phyloP scores from a whole-genome alignment of 192 early-diverging fungal species.

The Dissophora globulifera region DNA sequence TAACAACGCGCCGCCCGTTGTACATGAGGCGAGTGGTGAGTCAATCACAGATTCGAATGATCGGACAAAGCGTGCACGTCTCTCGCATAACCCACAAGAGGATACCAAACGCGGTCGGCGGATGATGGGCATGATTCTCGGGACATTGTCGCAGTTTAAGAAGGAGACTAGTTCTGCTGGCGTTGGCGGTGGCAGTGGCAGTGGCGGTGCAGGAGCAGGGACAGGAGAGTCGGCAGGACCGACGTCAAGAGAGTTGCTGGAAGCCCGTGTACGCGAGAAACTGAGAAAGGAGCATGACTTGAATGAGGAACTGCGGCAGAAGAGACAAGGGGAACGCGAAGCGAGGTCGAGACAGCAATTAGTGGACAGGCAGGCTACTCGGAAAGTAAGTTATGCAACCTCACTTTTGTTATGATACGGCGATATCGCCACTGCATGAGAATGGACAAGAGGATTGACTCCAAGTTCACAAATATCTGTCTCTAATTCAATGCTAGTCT shows the following conservation, averaged over 20 bases:
- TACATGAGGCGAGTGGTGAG: neutral
- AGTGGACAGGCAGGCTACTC: too few relatives aligned
- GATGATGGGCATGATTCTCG: conserved; percentile 52
- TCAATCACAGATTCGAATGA: neutral
- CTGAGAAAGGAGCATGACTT: conserved; percentile 18
- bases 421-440: too few relatives aligned
- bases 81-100: conserved; percentile 12
- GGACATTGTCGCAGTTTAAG: conserved; percentile 39
- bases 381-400: too few relatives aligned
- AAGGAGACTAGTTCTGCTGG: neutral
- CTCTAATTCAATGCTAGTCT: too few relatives aligned
- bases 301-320: conserved; percentile 14
- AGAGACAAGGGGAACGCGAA: conserved; percentile 18
- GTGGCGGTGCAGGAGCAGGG: neutral
- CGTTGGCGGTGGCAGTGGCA: neutral
- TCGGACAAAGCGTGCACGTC: conserved; percentile 8
- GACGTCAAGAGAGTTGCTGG: conserved; percentile 22
- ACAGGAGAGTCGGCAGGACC: conserved; percentile 23
- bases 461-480: too few relatives aligned
- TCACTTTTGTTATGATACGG: too few relatives aligned
- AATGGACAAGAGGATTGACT: too few relatives aligned
- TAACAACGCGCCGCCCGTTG: too few relatives aligned
- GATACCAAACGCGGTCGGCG: conserved; percentile 29
- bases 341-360: neutral
- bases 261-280: conserved; percentile 43